Conservation (phyloP, 345 rosid species). For the Orychophragmus violaceus region DNA sequence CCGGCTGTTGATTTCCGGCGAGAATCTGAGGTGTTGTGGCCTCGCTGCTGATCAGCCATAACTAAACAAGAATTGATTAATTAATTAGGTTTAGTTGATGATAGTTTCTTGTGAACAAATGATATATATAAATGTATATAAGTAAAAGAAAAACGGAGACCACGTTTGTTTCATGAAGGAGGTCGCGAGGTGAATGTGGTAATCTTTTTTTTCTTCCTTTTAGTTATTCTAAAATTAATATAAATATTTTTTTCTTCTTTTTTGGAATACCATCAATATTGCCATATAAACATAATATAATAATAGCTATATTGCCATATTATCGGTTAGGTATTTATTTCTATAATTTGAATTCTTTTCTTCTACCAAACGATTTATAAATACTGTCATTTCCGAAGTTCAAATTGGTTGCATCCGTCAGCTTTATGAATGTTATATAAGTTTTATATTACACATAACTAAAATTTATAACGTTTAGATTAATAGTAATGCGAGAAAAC, state of each 20-base stretch:
- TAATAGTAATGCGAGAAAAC: neutral
- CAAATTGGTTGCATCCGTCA: neutral
- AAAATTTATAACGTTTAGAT: neutral
- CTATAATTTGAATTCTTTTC: neutral
- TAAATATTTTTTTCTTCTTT: neutral
- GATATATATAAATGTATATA: conserved; percentile 14
- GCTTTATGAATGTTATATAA: neutral
- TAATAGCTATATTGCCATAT: neutral
- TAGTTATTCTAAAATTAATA: neutral
- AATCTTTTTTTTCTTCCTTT: conserved; percentile 28
- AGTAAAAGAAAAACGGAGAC: conserved; percentile 38
- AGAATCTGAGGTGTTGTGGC: conserved; percentile 37
- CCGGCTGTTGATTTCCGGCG: conserved; percentile 38
- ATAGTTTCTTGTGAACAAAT: conserved; percentile 23
- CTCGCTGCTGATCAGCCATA: conserved; percentile 48
- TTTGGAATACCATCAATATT: neutral
- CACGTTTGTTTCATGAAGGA: conserved; percentile 88
- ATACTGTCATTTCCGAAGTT: neutral
- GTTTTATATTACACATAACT: neutral
- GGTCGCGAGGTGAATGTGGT: conserved; percentile 53
- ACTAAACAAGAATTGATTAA: neutral
- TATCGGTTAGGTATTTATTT: neutral
- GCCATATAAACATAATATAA: neutral
- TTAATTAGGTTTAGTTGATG: conserved; percentile 2
- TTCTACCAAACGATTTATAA: neutral